Base-by-base conservation (phyloP, 441 rosid genomes). In the Mallotus japonicus region DNA sequence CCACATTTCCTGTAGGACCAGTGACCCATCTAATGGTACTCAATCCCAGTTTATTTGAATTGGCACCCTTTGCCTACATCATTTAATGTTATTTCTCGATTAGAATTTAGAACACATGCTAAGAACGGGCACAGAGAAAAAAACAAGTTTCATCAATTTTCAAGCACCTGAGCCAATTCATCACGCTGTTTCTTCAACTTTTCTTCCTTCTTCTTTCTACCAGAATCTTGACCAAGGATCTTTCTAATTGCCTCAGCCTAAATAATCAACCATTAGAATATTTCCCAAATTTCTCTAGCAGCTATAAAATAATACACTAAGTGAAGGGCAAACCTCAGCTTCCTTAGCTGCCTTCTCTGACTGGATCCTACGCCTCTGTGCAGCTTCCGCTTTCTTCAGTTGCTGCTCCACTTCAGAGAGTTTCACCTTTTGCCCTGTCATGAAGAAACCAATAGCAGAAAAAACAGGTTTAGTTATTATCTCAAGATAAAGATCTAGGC, bases 211-310 rank as follows among this genome's bases (percentile, higher is more conserved):
- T 92, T 92, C 95, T 90, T 91, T 87, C 96, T 84, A 68, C 72
- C 83, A 32, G 96, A 92, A 82, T 92, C 98, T 83, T 92, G 99
- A 60, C 97, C 97, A 51, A 91, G 96, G 76, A 95, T 91, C 88
- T 91, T 95, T 69, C 93, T 82, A 67, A 92, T 91, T 66, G 98
- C 99, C 85, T 88, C 95, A 46, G 89, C 96, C 98, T 91, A 82
- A 53, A 56, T 22, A 19, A 40, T 6, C 22, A 15, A 49, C 19
- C 14, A 42, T 70, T 68, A 56, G 65, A 62, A 50, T 16, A 16
- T 15, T 8, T 50, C 4, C 69, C 74, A 22, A 49, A 28, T 40
- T 49, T 53, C 55, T 11, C 65, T 8, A 24, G 58, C 20, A 6
- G 12, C 8, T 34, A 19, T 14, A 37, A 28, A 34, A 40, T 4